These are phyloP conservation scores for Skeletonema tropicum DNA, from an alignment of 108 stramenopile species.

Conservation along the genomic window DNA sequence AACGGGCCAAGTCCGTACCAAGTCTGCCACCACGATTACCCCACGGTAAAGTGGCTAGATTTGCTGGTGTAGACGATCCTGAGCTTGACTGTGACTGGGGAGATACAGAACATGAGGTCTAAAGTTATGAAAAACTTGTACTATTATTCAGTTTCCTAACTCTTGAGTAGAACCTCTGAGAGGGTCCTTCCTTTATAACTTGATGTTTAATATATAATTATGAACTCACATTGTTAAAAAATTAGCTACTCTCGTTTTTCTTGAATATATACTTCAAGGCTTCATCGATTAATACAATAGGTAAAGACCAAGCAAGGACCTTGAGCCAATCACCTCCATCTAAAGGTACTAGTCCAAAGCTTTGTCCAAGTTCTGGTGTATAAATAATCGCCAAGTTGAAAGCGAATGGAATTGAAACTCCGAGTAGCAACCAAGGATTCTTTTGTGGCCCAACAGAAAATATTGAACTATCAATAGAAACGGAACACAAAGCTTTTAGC, in stretches of 20 bases:
- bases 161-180: background rate
- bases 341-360: constrained; percentile 88
- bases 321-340: constrained; percentile 76
- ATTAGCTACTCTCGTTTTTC: background rate
- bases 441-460: constrained; percentile 87
- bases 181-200: background rate
- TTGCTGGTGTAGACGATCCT: background rate
- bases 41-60: background rate
- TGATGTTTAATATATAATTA: background rate
- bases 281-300: constrained; percentile 93
- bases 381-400: constrained; percentile 91
- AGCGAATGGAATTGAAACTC: constrained; percentile 84
- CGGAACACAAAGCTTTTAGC: constrained; percentile 92
- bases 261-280: constrained; percentile 60
- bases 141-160: background rate
- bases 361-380: constrained; percentile 71
- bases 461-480: constrained; percentile 90
- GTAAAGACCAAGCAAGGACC: constrained; percentile 79
- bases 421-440: constrained; percentile 89
- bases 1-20: background rate
- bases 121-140: background rate
- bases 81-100: background rate
- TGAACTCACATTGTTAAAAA: background rate
- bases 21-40: constrained; percentile 1
- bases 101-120: background rate